Evolutionary conservation across 2,329 filamentous ascomycete genomes (phyloP).

Genomic region (Xylaria hypoxylon): DNA sequence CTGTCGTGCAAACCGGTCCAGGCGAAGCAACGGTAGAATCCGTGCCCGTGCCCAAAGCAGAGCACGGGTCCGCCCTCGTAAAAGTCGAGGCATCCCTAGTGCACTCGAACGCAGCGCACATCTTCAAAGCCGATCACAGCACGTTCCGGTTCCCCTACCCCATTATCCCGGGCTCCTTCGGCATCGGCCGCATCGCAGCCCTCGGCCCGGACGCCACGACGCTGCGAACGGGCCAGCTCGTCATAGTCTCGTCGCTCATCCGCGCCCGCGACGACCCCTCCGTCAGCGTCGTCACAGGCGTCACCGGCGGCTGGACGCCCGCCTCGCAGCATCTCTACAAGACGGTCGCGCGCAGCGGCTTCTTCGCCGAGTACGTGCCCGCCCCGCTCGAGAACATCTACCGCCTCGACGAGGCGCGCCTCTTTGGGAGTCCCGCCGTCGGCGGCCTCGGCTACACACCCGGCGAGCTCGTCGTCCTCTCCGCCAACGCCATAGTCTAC

Average conservation of each 20-base stretch:
- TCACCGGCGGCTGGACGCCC: constrained; percentile 7
- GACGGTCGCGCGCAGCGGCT: background rate
- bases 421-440: background rate
- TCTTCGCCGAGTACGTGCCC: constrained; percentile 20
- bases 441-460: constrained; percentile 12
- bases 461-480: constrained; percentile 12
- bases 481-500: background rate
- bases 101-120: constrained; percentile 22
- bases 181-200: constrained; percentile 22
- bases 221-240: constrained; percentile 21
- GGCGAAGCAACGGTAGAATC: constrained; percentile 25
- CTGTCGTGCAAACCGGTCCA: constrained; percentile 32
- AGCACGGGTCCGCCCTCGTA: constrained; percentile 27
- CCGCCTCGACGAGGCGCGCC: constrained; percentile 22
- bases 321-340: constrained; percentile 17
- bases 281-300: constrained; percentile 13
- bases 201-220: constrained; percentile 19
- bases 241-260: constrained; percentile 14
- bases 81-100: constrained; percentile 26
- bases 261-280: constrained; percentile 25
- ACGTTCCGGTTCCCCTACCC: constrained; percentile 22
- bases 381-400: constrained; percentile 23
- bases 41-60: constrained; percentile 30
- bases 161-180: constrained; percentile 19
- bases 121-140: constrained; percentile 20